phyloP scores from a whole-genome alignment of 1,139 yeast genomes.

The Suhomyces bolitotheri region DNA sequence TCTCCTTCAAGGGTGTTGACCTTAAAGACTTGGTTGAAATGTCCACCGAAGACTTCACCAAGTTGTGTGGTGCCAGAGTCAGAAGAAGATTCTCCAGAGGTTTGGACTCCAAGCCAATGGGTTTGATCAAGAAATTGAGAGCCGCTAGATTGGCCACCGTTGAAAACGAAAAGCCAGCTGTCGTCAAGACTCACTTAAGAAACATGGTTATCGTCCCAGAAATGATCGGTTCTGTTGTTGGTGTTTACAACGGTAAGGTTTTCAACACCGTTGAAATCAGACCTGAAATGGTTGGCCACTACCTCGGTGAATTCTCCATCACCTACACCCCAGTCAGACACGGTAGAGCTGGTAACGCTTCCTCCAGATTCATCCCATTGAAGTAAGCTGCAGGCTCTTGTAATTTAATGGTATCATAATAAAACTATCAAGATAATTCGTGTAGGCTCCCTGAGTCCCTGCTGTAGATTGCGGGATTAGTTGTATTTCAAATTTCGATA shows the following conservation, averaged over 20 bases:
- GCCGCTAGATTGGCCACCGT: conserved; percentile 93
- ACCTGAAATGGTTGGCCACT: conserved; percentile 99
- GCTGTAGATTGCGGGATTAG: neutral
- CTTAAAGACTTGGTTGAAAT: conserved; percentile 91
- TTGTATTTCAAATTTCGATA: neutral
- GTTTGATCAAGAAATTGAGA: conserved; percentile 97
- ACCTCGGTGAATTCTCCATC: conserved; percentile 99
- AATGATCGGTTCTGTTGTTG: conserved; percentile 99
- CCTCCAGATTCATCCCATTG: conserved; percentile 79
- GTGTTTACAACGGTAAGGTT: conserved; percentile 99
- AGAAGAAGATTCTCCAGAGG: conserved; percentile 99
- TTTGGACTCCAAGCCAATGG: conserved; percentile 93
- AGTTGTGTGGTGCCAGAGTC: conserved; percentile 97
- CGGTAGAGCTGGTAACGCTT: conserved; percentile 98
- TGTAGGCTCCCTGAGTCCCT: too few species aligned
- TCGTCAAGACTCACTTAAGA: conserved; percentile 99
- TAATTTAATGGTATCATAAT: conserved; percentile 18
- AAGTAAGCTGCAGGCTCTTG: conserved; percentile 32
- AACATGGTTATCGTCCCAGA: conserved; percentile 99
- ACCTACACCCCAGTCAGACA: conserved; percentile 99
- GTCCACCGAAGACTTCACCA: conserved; percentile 96
- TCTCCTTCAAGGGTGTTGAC: conserved; percentile 99
- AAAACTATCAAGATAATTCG: conserved; percentile 6
- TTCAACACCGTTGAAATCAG: conserved; percentile 99
- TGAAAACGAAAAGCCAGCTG: conserved; percentile 96